Conservation (phyloP, 805 yeast species). For the Isabelozyma pseudorhagii region DNA sequence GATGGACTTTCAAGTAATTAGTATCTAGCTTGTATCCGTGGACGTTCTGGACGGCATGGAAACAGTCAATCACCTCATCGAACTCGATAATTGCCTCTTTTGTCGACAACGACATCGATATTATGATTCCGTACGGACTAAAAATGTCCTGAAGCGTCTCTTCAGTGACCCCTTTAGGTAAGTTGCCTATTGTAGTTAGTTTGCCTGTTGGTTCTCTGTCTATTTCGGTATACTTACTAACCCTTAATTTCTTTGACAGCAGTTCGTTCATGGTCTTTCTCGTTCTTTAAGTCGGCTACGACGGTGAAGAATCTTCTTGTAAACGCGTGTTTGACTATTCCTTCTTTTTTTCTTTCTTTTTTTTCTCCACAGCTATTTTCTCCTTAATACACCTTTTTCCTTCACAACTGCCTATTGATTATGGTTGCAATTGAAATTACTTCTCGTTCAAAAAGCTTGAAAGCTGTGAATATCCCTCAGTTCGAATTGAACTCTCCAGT, state of each 20-base stretch:
- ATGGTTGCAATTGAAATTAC: constrained; percentile 51
- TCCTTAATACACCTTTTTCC: background rate
- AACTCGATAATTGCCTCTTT: constrained; percentile 5
- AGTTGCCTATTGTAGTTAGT: constrained; percentile 4
- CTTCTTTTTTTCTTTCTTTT: background rate
- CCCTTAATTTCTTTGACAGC: background rate
- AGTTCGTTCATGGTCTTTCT: background rate
- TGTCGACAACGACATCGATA: background rate
- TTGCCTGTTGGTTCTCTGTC: background rate
- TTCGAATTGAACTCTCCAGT: constrained; percentile 29
- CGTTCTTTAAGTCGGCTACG: too few relatives aligned
- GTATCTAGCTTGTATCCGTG: constrained; percentile 7
- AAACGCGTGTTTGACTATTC: background rate
- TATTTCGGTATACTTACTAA: background rate
- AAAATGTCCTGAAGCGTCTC: constrained; percentile 6
- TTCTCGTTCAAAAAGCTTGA: constrained; percentile 60
- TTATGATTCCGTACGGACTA: constrained; percentile 8
- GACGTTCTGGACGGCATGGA: constrained; percentile 8
- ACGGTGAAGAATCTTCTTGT: background rate
- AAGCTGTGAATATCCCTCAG: constrained; percentile 40
- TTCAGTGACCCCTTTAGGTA: constrained; percentile 4
- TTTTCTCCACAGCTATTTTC: background rate
- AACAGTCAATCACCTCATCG: constrained; percentile 8
- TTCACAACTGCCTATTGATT: background rate
- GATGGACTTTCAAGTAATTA: background rate